Base-by-base conservation (phyloP, 345 rosid species). In the Brassica rapa region DNA sequence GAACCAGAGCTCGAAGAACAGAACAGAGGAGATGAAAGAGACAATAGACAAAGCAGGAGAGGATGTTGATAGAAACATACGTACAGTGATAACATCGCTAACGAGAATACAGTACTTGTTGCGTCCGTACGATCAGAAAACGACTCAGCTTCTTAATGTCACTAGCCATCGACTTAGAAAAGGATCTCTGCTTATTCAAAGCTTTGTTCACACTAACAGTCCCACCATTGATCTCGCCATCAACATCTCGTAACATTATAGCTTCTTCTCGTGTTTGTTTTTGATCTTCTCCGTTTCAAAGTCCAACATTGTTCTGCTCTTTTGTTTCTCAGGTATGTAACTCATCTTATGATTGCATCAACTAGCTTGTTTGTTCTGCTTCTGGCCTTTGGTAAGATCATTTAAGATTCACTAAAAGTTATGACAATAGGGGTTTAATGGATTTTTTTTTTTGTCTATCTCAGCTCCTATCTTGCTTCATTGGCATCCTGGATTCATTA, bases 401-500 rank as follows among this genome's bases (percentile, higher is more conserved):
- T 23, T 43, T 60, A 33, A 46, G 62, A 33, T 21, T 21, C 57
- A 7, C 41, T 49, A 29, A 29, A n/a, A 15, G 2, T 49, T 53
- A 14, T 29, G 25, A 56, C 14, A 57, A 23, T 68, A 68, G 23
- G 62, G 29, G 53, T 69, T 25, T 27, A 39, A 77, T 72, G 39
- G 6, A 12, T 71, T 71, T 78, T 69, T 78, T 59, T 63, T 71
- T 74, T 61, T 68, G 55, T 33, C 5, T 62, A 59, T 66, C 62
- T 57, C 84, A 91, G 97, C 57, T 75, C 80, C 88, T 71, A 77
- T 91, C 10, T 59, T 89, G 49, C 61, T 88, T 75, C 91, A 88
- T 68, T 88, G 90, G 89, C 88, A 84, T n/a, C 91, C 90, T 32
- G 88, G 90, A 77, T 78, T 91, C 56, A 35, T 89, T 76, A 73